Percentiles rank a stretch among this genome's conserved stretches.
phyloP scores from a whole-genome alignment of 768 basidiomycete genomes.

The Tylopilus balloui region DNA sequence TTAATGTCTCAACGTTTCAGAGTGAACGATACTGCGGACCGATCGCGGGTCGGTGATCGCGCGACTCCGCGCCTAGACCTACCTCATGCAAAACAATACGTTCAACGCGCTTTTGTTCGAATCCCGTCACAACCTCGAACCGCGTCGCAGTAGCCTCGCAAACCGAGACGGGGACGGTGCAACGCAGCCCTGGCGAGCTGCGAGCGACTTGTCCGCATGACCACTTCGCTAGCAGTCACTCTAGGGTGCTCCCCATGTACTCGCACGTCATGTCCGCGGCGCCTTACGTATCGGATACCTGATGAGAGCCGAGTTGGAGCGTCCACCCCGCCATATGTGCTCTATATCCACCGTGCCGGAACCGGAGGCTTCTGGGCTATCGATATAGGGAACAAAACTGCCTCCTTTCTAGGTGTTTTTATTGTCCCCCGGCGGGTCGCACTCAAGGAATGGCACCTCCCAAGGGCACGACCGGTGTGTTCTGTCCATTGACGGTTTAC shows the following conservation, averaged over 20 bases:
- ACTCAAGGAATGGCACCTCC: conserved; percentile 33
- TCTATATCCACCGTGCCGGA: conserved; percentile 5
- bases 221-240: neutral
- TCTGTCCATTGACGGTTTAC: neutral
- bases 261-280: neutral
- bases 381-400: conserved; percentile 11
- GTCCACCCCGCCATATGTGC: neutral
- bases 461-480: conserved; percentile 40
- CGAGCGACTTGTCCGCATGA: conserved; percentile 7
- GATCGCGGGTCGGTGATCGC: neutral
- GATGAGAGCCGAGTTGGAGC: neutral
- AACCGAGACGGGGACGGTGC: neutral
- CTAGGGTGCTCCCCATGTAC: too few relatives aligned
- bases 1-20: neutral
- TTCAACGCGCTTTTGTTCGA: neutral
- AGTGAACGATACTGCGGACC: neutral
- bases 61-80: neutral
- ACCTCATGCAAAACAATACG: neutral
- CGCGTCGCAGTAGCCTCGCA: neutral
- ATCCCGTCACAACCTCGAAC: neutral
- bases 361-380: conserved; percentile 1
- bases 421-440: neutral
- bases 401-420: neutral
- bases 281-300: neutral
- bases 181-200: neutral